Evolutionary conservation across 225 moss, liverwort and hornwort genomes (phyloP), one percentile per base, ranked within the genome.

Genomic region (Pseudoscleropodium purum): DNA sequence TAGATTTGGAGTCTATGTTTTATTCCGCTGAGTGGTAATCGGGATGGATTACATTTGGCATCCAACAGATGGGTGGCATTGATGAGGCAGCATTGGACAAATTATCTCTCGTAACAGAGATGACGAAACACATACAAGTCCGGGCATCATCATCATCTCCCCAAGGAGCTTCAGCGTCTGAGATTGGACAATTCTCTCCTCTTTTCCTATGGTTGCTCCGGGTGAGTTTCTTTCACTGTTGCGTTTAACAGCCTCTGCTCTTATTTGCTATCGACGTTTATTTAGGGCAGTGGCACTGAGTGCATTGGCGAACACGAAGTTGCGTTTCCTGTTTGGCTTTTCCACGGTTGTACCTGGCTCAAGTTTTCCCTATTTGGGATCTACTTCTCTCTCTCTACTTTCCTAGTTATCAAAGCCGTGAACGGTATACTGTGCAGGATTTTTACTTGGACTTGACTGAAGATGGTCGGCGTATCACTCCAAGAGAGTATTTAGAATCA

Each of bases 51-150:
- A 20, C 19, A 61, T 90, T 80, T 83, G 82, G 24, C 61, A 25
- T 87, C 20, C 25, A 37, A 86, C 94, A 97, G 96, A 98, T 98
- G 97, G 97, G 97, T 88, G 97, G 97, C 76, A 98, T 98, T 51
- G 97, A 98, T 88, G 97, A 98, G 90, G 97, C 96, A 37, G 95
- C 97, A 61, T 78, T 98, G 92, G 97, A 98, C 78, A 96, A 96
- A 86, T 87, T 98, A 67, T 98, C 97, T 11, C 94, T 98, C 88
- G 97, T 98, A 43, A 98, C 97, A 23, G 97, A 98, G 93, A 98
- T 98, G 97, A 96, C 97, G 3, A 98, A 96, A 59, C 97, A 98
- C 84, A 98, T 98, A 62, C 97, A 96, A 79, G 97, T 98, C 24
- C 94, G 97, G 90, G 97, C 97, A 47, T 96, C 93, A 41, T 87